A percentile compares a stretch with the other conserved stretches of the same genome.
Conservation (phyloP, 78 protist species). For the Diacronema lutheri region DNA sequence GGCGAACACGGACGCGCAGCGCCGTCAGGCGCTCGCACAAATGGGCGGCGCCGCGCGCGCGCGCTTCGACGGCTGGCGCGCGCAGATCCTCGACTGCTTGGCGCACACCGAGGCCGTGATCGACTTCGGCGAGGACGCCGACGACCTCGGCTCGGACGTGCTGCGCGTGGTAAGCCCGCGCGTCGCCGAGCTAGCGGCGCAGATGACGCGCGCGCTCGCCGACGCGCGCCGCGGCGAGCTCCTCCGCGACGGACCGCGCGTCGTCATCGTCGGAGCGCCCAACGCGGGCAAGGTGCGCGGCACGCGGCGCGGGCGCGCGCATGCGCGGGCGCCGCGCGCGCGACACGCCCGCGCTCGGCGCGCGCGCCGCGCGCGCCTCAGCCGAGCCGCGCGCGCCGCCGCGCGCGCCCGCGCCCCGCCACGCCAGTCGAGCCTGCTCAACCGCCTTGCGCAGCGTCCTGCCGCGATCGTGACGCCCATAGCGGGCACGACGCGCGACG, state of each 20-base stretch:
- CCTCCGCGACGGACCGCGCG: background rate
- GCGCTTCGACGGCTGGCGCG: background rate
- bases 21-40: conserved; percentile 63
- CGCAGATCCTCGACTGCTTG: conserved; percentile 15
- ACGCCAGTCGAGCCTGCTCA: conserved; percentile 77
- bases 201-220: too few relatives aligned
- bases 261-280: conserved; percentile 69
- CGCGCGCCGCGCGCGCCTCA: conserved; percentile 30
- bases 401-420: conserved; percentile 66
- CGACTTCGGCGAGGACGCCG: conserved; percentile 89
- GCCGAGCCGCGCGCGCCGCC: conserved; percentile 38
- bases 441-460: conserved; percentile 67
- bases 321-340: too few relatives aligned
- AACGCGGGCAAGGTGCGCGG: conserved; percentile 71
- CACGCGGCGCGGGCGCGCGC: too few relatives aligned
- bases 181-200: too few relatives aligned
- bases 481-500: conserved; percentile 90
- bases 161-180: background rate
- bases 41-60: conserved; percentile 31
- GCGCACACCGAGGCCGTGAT: conserved; percentile 86
- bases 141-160: conserved; percentile 22
- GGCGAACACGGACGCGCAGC: conserved; percentile 80
- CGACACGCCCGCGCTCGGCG: background rate
- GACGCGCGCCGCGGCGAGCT: too few relatives aligned
- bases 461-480: conserved; percentile 85